Evolutionary conservation across 495 filamentous ascomycete species (phyloP).

Genomic region (Tuber aestivum): DNA sequence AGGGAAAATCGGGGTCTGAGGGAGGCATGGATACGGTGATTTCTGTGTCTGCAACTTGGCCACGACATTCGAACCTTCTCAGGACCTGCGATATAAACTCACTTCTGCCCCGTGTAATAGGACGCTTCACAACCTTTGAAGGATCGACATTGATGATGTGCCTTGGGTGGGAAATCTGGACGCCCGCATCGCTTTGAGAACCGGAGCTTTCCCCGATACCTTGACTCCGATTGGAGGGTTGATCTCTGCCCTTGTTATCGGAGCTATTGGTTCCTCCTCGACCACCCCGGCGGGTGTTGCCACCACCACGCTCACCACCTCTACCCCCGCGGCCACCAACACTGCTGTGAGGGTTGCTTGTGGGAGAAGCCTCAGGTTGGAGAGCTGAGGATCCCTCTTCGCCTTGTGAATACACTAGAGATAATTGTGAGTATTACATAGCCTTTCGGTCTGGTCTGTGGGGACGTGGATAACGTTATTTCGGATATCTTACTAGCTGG

Average conservation of each 20-base stretch:
- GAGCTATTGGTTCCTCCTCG: neutral
- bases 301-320: neutral
- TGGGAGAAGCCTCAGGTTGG: neutral
- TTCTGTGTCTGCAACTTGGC: conserved; percentile 42
- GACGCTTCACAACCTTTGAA: conserved; percentile 7
- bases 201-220: neutral
- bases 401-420: neutral
- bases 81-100: conserved; percentile 6
- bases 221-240: neutral
- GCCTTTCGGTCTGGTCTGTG: neutral
- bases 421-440: neutral
- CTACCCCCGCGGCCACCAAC: neutral
- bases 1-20: conserved; percentile 85
- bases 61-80: neutral
- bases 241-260: neutral
- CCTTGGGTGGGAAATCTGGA: neutral
- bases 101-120: conserved; percentile 2
- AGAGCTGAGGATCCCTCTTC: neutral
- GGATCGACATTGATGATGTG: conserved; percentile 3
- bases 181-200: neutral
- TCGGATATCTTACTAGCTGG: neutral
- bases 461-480: neutral
- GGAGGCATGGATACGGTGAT: conserved; percentile 62
- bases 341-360: neutral
- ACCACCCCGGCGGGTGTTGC: neutral